Evolutionary conservation across 2,329 filamentous ascomycete genomes (phyloP), one percentile per base, ranked within the genome.

Genomic region (Trematosphaeria pertusa): DNA sequence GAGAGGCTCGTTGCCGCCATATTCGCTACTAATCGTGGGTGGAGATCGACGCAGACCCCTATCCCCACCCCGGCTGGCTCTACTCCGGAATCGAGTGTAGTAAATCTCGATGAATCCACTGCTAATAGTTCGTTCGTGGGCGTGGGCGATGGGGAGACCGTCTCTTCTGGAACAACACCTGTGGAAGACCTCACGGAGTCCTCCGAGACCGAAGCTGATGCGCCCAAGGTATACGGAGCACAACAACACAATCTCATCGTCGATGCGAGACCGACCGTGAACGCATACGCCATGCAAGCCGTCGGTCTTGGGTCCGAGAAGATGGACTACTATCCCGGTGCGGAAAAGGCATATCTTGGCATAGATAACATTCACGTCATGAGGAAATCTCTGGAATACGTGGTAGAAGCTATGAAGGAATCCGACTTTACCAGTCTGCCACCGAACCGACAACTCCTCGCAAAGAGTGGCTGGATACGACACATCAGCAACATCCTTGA

Each of bases 281-380:
- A 99, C 69, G 94, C 94, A 15, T 86, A 92, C 58, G 91, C 91
- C 5, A 97, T 97, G 82, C 92, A 97, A 70, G 89, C 92, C 3
- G 86, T 93, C 54, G 94, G 94, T 5, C 86, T 92, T 69, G 94
- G 94, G 2, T 96, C 93, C 0, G 94, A 99, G 73, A 96, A 97
- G 64, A 97, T 97, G 89, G 90, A 96, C 56, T 88, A 96, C 72
- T 99, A 99, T 75, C 90, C 88, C 52, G 93, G 92, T 63, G 91
- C 91, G 12, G 87, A 87, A 48, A 96, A 97, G 72, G 87, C 88
- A 21, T 99, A 95, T 67, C 81, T 99, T 45, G 94, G 90, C 53
- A 99, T 99, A 64, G 93, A 95, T 70, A 99, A 99, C 69, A 97
- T 99, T 50, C 94, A 99, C 66, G 91, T 97, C 52, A 99, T 99